Conservation (phyloP, 164 flowering plant species). For the Stephania japonica region DNA sequence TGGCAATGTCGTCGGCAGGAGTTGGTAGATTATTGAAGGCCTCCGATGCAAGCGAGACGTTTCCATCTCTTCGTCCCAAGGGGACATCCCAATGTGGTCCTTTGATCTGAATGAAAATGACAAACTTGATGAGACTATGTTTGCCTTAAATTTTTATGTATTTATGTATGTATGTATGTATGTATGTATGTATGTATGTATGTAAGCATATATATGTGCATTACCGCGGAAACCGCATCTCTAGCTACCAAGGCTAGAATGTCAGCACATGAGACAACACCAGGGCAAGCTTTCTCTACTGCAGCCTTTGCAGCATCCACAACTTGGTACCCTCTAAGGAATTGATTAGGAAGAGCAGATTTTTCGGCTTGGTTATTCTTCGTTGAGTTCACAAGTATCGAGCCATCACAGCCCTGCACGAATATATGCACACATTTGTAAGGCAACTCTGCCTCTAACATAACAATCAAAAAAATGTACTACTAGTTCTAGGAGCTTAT, state of each 20-base stretch:
- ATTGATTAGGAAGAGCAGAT: constrained; percentile 32
- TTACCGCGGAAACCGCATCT: constrained; percentile 37
- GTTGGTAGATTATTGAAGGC: constrained; percentile 34
- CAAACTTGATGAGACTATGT: neutral
- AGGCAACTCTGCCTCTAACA: neutral
- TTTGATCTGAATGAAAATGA: constrained; percentile 17
- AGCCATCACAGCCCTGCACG: constrained; percentile 69
- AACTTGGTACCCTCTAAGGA: constrained; percentile 43
- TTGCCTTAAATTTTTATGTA: neutral
- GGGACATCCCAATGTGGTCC: constrained; percentile 47
- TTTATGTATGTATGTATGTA: neutral
- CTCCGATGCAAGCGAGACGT: constrained; percentile 32
- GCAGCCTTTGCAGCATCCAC: constrained; percentile 42
- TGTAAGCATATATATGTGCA: too few relatives aligned
- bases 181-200: neutral
- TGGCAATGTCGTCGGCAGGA: constrained; percentile 35
- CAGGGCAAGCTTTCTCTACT: constrained; percentile 46
- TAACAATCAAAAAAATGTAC: neutral
- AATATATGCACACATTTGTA: neutral
- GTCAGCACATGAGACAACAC: constrained; percentile 53
- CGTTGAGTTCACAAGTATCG: constrained; percentile 48
- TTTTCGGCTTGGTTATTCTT: constrained; percentile 37
- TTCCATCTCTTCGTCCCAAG: constrained; percentile 69
- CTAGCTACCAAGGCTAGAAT: constrained; percentile 49
- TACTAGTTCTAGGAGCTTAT: neutral